A percentile compares a stretch with the other conserved stretches of the same genome.
phyloP scores from a whole-genome alignment of 2,329 filamentous ascomycete genomes.

The Teratosphaeria destructans region DNA sequence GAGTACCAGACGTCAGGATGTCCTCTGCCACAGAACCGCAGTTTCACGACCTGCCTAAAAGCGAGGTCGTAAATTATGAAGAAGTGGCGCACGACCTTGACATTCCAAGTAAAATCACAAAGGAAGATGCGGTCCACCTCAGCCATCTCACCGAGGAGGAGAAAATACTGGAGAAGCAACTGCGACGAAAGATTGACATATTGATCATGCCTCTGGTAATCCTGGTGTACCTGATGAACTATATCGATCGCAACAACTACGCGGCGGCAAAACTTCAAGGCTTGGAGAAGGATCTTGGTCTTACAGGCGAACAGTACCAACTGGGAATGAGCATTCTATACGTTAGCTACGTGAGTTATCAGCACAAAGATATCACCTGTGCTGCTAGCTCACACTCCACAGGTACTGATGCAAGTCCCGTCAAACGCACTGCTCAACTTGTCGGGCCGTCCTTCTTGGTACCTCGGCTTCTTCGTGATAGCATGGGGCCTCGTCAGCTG shows the following conservation, averaged over 20 bases:
- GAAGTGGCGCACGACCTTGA: conserved; percentile 18
- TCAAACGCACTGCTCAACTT: conserved; percentile 70
- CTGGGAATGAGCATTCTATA: conserved; percentile 49
- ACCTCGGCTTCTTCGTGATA: conserved; percentile 62
- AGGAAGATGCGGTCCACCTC: conserved; percentile 16
- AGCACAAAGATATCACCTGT: not conserved
- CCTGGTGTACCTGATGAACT: conserved; percentile 42
- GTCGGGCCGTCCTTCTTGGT: conserved; percentile 50
- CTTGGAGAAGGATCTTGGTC: conserved; percentile 49
- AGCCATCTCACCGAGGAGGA: conserved; percentile 21
- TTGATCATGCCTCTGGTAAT: conserved; percentile 61
- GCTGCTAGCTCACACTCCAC: conserved; percentile 3
- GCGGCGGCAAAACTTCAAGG: conserved; percentile 56
- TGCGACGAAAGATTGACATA: conserved; percentile 61
- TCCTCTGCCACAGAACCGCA: not conserved
- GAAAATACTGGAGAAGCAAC: conserved; percentile 38
- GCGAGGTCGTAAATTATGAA: conserved; percentile 15
- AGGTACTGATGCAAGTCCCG: conserved; percentile 30
- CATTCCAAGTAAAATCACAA: conserved; percentile 8
- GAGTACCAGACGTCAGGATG: not conserved
- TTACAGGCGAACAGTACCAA: conserved; percentile 54
- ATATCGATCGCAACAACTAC: conserved; percentile 45
- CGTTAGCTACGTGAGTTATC: conserved; percentile 38
- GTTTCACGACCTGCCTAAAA: not conserved
- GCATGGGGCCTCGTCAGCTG: conserved; percentile 63